Conservation (phyloP, 768 basidiomycete species). For the Amyloporia xantha region DNA sequence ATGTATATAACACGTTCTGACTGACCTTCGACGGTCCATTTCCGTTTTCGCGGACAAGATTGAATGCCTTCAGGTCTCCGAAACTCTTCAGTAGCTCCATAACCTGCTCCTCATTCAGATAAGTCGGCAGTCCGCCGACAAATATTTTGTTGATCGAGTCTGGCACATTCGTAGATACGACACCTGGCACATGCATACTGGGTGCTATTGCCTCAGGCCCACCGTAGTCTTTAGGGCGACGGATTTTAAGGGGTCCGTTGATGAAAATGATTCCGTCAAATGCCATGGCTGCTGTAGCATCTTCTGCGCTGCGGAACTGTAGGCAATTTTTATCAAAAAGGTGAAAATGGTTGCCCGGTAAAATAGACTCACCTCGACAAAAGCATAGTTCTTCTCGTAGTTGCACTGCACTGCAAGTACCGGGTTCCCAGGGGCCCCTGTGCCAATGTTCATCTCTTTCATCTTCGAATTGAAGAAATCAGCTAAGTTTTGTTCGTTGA, state of each 20-base stretch:
- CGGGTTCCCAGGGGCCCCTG: conserved; percentile 79
- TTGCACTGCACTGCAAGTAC: conserved; percentile 94
- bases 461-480: conserved; percentile 97
- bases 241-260: conserved; percentile 93
- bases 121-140: conserved; percentile 90
- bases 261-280: conserved; percentile 97
- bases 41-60: conserved; percentile 91
- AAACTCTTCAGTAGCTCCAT: conserved; percentile 97
- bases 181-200: conserved; percentile 85
- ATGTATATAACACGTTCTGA: conserved; percentile 4
- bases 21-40: conserved; percentile 82
- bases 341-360: too few species aligned
- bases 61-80: conserved; percentile 96
- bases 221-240: conserved; percentile 95
- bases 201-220: conserved; percentile 59
- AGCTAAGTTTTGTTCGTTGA: conserved; percentile 86
- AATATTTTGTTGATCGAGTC: conserved; percentile 98
- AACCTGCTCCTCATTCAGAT: conserved; percentile 97
- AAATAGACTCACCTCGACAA: conserved; percentile 93
- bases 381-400: conserved; percentile 98
- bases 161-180: conserved; percentile 94
- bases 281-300: conserved; percentile 93
- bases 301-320: conserved; percentile 97
- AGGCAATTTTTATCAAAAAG: conserved; percentile 3
- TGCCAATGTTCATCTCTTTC: conserved; percentile 85